Percentiles rank a stretch among this genome's conserved stretches.
Evolutionary conservation across 1,139 yeast genomes (phyloP).

Genomic region (Lipomyces yarrowii): DNA sequence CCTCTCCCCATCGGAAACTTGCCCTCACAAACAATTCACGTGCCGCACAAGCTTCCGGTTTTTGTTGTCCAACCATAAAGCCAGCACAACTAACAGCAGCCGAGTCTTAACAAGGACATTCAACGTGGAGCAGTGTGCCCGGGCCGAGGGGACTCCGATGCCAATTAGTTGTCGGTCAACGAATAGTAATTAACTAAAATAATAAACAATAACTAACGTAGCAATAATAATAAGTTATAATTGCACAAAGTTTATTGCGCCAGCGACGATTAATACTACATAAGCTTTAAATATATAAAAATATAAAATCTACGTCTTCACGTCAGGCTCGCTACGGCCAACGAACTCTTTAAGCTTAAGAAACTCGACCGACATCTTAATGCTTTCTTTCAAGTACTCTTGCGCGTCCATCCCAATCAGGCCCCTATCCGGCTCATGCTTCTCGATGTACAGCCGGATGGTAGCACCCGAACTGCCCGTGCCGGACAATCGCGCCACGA

Average conservation of each 20-base stretch:
- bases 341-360: constrained; percentile 72
- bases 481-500: constrained; percentile 91
- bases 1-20: too few relatives aligned
- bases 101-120: too few relatives aligned
- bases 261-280: neutral
- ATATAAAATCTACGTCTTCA: constrained; percentile 58
- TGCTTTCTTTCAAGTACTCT: constrained; percentile 64
- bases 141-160: too few relatives aligned
- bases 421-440: constrained; percentile 65
- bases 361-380: constrained; percentile 64
- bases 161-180: too few relatives aligned
- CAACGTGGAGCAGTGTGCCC: too few relatives aligned
- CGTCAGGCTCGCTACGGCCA: constrained; percentile 88
- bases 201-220: too few relatives aligned
- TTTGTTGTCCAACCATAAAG: too few relatives aligned
- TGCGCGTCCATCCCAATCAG: constrained; percentile 62
- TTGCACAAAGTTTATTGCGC: neutral
- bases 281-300: neutral
- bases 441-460: constrained; percentile 87
- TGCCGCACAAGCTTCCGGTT: too few relatives aligned
- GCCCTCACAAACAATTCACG: too few relatives aligned
- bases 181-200: too few relatives aligned
- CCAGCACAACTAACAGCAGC: too few relatives aligned
- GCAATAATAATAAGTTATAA: too few relatives aligned
- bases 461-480: constrained; percentile 99